Base-by-base conservation (phyloP, 768 basidiomycete species). In the Leccinellum luteum region DNA sequence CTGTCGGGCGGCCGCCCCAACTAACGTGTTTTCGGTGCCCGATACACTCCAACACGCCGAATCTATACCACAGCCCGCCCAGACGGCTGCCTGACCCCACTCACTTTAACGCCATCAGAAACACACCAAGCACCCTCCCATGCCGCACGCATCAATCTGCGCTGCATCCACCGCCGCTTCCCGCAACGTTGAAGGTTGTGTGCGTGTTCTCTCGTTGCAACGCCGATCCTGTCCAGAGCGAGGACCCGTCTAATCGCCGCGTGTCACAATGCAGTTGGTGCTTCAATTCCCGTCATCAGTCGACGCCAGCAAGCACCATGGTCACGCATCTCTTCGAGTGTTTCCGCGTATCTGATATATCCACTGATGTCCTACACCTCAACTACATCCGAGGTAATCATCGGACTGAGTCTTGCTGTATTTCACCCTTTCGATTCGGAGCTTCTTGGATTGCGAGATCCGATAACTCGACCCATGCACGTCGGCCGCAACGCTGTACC, bases 131-230 rank as follows among this genome's bases (percentile, higher is more conserved):
- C 21, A 96, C 89, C 77, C 96, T 3, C 87, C 92, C 41, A 94
- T 78, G 51, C 94, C 84, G 71, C 94, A 95, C 19, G 90, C 90
- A 74, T 96, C 59, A 43, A 97, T 94, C 70, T 96, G 94, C 62
- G 84, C 86, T 28, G 95, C 91, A 65, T 97, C 92, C 71, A 95
- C 90, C 4, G 93, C 92, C 21, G 91, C 85, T 0, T 86, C 86
- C 65, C 94, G 92, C 13, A 98, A 79, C 7, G 94, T 75, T 96
- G 96, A 82, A 96, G 96, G 73, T 96, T 96, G 71, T 97, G 93
- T 1, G 91, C 93, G 64, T 96, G 94, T 76, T 97, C 94, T 27
- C 93, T 94, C 0, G 94, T 96, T 4, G 94, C 93, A 38, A 96
- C 93, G 30, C 92, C 91, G 59, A 96, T 94, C 1, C 87, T 87